Percentiles rank a stretch among this genome's conserved stretches.
Evolutionary conservation across 768 basidiomycete species (phyloP).

Genomic region (Xanthoconium purpureum): DNA sequence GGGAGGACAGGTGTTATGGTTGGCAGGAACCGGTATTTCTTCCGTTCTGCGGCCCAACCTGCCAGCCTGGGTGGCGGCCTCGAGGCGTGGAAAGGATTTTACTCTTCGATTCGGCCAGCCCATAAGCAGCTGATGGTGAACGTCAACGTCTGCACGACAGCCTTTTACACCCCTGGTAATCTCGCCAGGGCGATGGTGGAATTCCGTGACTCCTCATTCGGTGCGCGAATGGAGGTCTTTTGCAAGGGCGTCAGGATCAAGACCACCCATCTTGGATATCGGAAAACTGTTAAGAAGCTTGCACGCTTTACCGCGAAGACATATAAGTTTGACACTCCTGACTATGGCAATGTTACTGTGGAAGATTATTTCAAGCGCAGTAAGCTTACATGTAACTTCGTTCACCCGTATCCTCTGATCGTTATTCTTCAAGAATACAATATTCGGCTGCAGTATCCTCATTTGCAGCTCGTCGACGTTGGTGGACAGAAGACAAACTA

Average conservation of each 20-base stretch:
- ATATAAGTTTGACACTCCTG: slow-evolving; percentile 40
- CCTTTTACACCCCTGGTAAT: slow-evolving; percentile 43
- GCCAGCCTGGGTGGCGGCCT: slow-evolving; percentile 48
- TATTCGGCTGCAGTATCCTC: slow-evolving; percentile 36
- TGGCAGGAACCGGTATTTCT: slow-evolving; percentile 54
- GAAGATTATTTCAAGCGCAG: slow-evolving; percentile 47
- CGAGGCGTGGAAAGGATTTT: slow-evolving; percentile 56
- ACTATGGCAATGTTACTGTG: slow-evolving; percentile 42
- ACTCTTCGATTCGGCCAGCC: slow-evolving; percentile 39
- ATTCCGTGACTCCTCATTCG: slow-evolving; percentile 50
- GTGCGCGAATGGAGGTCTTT: slow-evolving; percentile 59
- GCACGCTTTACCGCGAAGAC: slow-evolving; percentile 39
- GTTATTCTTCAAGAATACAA: slow-evolving; percentile 39
- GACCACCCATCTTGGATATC: slow-evolving; percentile 70
- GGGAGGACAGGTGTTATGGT: slow-evolving; percentile 50
- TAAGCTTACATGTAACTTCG: slow-evolving; percentile 23
- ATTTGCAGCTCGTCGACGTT: slow-evolving; percentile 46
- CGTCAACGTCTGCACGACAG: slow-evolving; percentile 52
- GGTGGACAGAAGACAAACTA: slow-evolving; percentile 42
- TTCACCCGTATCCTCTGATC: not conserved
- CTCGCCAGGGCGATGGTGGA: slow-evolving; percentile 41
- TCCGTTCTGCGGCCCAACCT: slow-evolving; percentile 34
- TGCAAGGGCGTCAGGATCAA: slow-evolving; percentile 63
- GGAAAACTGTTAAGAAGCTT: slow-evolving; percentile 64
- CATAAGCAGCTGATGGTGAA: slow-evolving; percentile 50